These are phyloP conservation scores for Hevea brasiliensis DNA, from an alignment of 345 rosid species.

Conservation along the genomic window DNA sequence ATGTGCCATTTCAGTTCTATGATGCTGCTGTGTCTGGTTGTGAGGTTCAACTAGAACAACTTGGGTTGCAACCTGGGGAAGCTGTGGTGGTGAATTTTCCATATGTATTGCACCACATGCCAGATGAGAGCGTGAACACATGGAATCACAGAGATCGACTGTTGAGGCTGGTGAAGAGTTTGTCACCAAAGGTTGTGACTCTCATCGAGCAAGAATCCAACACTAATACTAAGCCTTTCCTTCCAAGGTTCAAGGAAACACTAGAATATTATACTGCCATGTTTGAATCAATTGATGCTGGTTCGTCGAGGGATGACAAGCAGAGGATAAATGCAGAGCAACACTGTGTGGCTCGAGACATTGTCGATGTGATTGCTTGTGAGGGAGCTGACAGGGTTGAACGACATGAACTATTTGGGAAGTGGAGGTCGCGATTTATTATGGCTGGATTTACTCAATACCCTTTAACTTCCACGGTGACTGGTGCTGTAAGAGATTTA, in stretches of 20 bases:
- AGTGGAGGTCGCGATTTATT: constrained; percentile 61
- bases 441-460: constrained; percentile 69
- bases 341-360: constrained; percentile 84
- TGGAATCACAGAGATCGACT: constrained; percentile 77
- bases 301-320: constrained; percentile 55
- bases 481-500: constrained; percentile 40
- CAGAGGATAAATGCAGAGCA: constrained; percentile 77
- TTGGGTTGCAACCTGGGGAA: constrained; percentile 58
- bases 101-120: constrained; percentile 89
- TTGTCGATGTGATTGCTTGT: constrained; percentile 83
- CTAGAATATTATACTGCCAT: constrained; percentile 70
- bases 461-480: constrained; percentile 41
- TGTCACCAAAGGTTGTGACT: constrained; percentile 72
- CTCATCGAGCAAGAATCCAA: constrained; percentile 82
- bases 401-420: constrained; percentile 71
- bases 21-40: constrained; percentile 72
- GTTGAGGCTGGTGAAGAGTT: constrained; percentile 75
- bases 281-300: constrained; percentile 77
- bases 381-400: constrained; percentile 80
- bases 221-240: constrained; percentile 77
- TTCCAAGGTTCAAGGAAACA: constrained; percentile 58
- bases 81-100: constrained; percentile 91
- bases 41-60: constrained; percentile 59
- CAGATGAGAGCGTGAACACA: constrained; percentile 88
- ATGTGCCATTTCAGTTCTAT: constrained; percentile 77